These are phyloP conservation scores for Sapria himalayana DNA, from an alignment of 345 rosid species.

Conservation along the genomic window DNA sequence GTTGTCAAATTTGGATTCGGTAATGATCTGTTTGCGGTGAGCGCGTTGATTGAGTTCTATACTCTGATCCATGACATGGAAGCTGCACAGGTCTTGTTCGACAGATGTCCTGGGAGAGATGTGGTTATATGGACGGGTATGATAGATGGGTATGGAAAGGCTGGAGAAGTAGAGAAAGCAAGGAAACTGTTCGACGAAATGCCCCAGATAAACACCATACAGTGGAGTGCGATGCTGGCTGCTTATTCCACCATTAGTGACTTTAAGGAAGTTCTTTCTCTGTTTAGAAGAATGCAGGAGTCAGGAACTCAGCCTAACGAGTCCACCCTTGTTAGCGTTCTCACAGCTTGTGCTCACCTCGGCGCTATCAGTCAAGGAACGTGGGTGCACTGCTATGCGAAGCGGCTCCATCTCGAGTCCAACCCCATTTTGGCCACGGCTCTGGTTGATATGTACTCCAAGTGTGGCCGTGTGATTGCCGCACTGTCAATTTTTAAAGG, in stretches of 20 bases:
- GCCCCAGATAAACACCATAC: slow-evolving; percentile 27
- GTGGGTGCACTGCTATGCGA: slow-evolving; percentile 46
- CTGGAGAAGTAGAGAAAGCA: slow-evolving; percentile 12
- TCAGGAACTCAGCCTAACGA: slow-evolving; percentile 29
- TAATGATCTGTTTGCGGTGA: slow-evolving; percentile 14
- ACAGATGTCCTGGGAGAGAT: slow-evolving; percentile 10
- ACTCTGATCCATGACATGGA: slow-evolving; percentile 5
- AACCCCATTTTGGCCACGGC: slow-evolving; percentile 24
- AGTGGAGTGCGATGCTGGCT: slow-evolving; percentile 50
- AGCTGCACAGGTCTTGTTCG: slow-evolving; percentile 14
- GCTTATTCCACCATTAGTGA: slow-evolving; percentile 24
- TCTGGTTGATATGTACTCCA: slow-evolving; percentile 44
- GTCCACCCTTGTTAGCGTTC: slow-evolving; percentile 27
- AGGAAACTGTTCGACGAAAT: slow-evolving; percentile 20
- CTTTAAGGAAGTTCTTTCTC: slow-evolving; percentile 28
- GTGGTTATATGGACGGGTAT: slow-evolving; percentile 17
- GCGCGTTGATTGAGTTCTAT: slow-evolving; percentile 20
- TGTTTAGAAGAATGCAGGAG: slow-evolving; percentile 31
- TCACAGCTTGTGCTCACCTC: slow-evolving; percentile 42
- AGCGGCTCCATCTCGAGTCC: slow-evolving; percentile 12
- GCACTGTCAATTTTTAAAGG: slow-evolving; percentile 24
- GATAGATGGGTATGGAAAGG: slow-evolving; percentile 15
- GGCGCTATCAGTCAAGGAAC: slow-evolving; percentile 44
- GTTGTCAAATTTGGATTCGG: slow-evolving; percentile 12
- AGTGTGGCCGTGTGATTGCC: slow-evolving; percentile 32